Percentiles rank a stretch among this genome's conserved stretches.
Conservation (phyloP, 768 basidiomycete species). For the Ephemerocybe angulata region DNA sequence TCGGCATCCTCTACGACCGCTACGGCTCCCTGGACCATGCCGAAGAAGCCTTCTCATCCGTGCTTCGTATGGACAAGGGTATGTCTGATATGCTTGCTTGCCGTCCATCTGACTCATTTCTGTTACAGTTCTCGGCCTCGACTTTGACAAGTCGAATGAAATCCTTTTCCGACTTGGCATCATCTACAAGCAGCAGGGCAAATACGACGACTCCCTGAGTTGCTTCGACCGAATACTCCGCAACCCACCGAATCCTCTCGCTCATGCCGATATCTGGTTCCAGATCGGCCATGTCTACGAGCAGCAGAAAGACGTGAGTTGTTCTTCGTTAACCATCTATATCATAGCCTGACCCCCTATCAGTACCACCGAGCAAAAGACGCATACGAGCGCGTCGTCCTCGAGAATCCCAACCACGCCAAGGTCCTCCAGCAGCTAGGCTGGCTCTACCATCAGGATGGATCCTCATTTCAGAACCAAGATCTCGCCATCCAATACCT, state of each 20-base stretch:
- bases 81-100: conserved; percentile 25
- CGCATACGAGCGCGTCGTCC: conserved; percentile 93
- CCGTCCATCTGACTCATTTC: conserved; percentile 16
- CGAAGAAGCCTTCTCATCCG: conserved; percentile 96
- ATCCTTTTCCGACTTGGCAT: conserved; percentile 97
- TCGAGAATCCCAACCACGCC: conserved; percentile 89
- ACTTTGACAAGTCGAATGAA: conserved; percentile 98
- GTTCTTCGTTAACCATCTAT: not conserved
- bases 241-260: conserved; percentile 92
- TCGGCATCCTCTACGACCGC: conserved; percentile 97
- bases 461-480: conserved; percentile 92
- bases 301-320: conserved; percentile 90
- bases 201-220: conserved; percentile 80
- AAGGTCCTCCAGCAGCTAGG: conserved; percentile 98
- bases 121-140: conserved; percentile 46
- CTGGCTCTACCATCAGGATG: conserved; percentile 96
- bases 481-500: conserved; percentile 91
- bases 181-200: conserved; percentile 98
- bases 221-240: conserved; percentile 97
- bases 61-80: conserved; percentile 97
- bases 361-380: conserved; percentile 89
- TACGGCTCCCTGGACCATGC: conserved; percentile 98
- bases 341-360: conserved; percentile 3
- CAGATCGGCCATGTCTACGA: conserved; percentile 99
- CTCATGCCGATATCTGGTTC: conserved; percentile 99